A percentile compares a stretch with the other conserved stretches of the same genome.
These are phyloP conservation scores for Heteromeles arbutifolia DNA, from an alignment of 306 rosid species.

Conservation along the genomic window DNA sequence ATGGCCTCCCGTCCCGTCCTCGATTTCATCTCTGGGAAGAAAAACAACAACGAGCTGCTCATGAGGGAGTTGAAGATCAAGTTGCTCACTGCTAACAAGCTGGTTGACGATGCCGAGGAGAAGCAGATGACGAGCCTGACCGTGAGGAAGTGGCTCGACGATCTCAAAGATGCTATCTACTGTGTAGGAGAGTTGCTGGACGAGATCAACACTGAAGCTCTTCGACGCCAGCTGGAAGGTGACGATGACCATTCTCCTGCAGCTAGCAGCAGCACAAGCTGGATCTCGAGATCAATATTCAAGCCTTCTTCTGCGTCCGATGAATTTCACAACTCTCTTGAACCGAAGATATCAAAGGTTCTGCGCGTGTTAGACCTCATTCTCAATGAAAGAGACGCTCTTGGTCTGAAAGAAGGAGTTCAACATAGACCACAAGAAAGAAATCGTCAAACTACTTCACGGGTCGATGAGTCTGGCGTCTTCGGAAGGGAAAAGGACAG, in stretches of 20 bases:
- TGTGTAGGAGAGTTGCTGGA: constrained; percentile 25
- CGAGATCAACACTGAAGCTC: constrained; percentile 20
- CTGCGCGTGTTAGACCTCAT: neutral
- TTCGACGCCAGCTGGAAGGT: neutral
- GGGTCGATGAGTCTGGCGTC: neutral
- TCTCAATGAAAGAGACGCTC: neutral
- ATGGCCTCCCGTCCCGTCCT: neutral
- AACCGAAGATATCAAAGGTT: too few species aligned
- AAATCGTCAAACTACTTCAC: neutral
- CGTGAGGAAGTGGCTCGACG: constrained; percentile 18
- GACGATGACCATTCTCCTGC: too few species aligned
- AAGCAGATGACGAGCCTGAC: constrained; percentile 9
- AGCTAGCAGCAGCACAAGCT: too few species aligned
- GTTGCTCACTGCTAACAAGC: neutral
- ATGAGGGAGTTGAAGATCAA: neutral
- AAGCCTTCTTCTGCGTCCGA: neutral
- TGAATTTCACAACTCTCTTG: too few species aligned
- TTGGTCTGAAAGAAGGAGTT: neutral
- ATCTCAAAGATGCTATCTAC: neutral
- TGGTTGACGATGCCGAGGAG: constrained; percentile 34
- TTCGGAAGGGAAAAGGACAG: constrained; percentile 10
- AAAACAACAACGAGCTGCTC: neutral
- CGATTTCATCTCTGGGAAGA: neutral
- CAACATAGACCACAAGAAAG: too few species aligned
- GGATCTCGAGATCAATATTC: too few species aligned